These are phyloP conservation scores for Penicillium herquei DNA, from an alignment of 495 filamentous ascomycete genomes.

Conservation along the genomic window DNA sequence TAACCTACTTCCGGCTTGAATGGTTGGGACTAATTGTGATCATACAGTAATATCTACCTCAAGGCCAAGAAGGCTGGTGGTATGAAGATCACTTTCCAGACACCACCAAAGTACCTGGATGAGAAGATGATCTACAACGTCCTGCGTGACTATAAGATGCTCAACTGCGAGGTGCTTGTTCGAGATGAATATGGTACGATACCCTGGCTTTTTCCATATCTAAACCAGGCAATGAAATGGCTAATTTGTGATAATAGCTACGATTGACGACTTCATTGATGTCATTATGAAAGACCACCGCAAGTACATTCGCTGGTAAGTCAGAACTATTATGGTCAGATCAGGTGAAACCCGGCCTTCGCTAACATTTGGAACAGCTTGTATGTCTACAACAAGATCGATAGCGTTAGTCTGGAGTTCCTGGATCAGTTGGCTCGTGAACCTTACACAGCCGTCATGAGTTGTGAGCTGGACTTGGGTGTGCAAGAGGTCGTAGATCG, in stretches of 20 bases:
- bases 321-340: neutral
- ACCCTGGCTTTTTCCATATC: neutral
- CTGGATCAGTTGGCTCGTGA: constrained; percentile 90
- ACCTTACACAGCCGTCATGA: constrained; percentile 94
- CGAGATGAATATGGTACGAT: constrained; percentile 80
- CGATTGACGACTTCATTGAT: constrained; percentile 98
- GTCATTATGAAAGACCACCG: constrained; percentile 99
- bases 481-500: constrained; percentile 93
- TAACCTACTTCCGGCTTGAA: neutral
- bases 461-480: constrained; percentile 95
- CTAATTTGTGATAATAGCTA: constrained; percentile 50
- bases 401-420: constrained; percentile 89
- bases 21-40: constrained; percentile 14
- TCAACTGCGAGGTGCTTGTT: constrained; percentile 95
- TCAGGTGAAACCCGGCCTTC: neutral
- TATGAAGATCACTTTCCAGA: constrained; percentile 96
- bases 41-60: constrained; percentile 88
- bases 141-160: constrained; percentile 95
- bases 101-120: constrained; percentile 83
- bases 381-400: constrained; percentile 99
- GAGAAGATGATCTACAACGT: constrained; percentile 98
- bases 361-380: constrained; percentile 52
- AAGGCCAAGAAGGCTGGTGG: constrained; percentile 96
- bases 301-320: constrained; percentile 87
- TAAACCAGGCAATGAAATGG: neutral